A percentile compares a stretch with the other conserved stretches of the same genome.
These are phyloP conservation scores for Chlorophyllum brunneum DNA, from an alignment of 768 basidiomycete genomes.

Conservation along the genomic window DNA sequence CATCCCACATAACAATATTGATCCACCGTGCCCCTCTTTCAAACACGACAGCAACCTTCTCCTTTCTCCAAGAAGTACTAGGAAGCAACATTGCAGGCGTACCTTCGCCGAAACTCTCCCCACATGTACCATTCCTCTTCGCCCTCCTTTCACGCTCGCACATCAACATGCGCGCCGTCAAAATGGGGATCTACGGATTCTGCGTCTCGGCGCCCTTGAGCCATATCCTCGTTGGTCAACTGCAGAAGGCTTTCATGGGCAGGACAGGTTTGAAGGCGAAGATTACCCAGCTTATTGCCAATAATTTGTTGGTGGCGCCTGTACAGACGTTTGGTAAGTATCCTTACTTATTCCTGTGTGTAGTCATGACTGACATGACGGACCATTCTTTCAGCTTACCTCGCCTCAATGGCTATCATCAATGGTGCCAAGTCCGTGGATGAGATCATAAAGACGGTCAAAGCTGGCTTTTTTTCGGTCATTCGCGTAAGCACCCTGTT, in stretches of 20 bases:
- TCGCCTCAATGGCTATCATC: constrained; percentile 81
- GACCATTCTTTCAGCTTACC: constrained; percentile 43
- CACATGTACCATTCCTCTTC: constrained; percentile 49
- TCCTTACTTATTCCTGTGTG: background rate
- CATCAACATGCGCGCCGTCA: constrained; percentile 67
- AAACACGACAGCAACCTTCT: constrained; percentile 39
- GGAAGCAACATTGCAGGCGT: constrained; percentile 67
- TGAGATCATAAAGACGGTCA: constrained; percentile 64
- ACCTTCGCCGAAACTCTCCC: constrained; percentile 43
- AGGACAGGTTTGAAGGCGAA: constrained; percentile 60
- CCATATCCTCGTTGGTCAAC: constrained; percentile 65
- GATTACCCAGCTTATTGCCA: constrained; percentile 70
- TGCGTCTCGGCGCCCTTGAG: constrained; percentile 79
- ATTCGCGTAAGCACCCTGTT: constrained; percentile 48
- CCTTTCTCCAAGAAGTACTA: constrained; percentile 77
- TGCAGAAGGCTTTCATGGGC: constrained; percentile 78
- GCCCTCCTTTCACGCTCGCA: constrained; percentile 54
- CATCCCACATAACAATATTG: background rate
- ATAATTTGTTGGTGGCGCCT: constrained; percentile 73
- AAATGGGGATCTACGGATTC: constrained; percentile 84
- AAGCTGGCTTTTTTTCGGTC: constrained; percentile 69
- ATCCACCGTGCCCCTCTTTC: background rate
- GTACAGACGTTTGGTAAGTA: constrained; percentile 63
- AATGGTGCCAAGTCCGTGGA: constrained; percentile 69
- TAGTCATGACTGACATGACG: background rate